Conservation (phyloP, 2,329 filamentous ascomycete genomes). For the Thielaviopsis musarum region DNA sequence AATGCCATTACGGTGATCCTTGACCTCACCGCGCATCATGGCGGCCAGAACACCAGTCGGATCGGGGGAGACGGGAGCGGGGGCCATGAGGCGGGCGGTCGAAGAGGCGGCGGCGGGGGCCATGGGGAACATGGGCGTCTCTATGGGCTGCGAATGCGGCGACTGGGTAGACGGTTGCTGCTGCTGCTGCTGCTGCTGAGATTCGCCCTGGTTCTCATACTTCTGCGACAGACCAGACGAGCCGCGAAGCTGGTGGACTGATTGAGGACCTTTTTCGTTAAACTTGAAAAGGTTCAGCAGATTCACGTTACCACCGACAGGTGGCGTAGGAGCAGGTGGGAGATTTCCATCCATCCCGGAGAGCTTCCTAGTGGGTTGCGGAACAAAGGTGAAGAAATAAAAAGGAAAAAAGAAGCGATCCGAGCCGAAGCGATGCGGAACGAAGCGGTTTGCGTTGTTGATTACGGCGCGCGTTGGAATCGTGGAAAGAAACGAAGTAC, state of each 20-base stretch:
- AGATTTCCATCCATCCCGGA: constrained; percentile 19
- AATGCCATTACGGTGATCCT: constrained; percentile 18
- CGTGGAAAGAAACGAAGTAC: background rate
- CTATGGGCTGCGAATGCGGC: constrained; percentile 15
- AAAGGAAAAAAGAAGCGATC: constrained; percentile 2
- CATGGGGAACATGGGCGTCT: constrained; percentile 16
- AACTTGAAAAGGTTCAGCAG: constrained; percentile 47
- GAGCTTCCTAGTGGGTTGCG: background rate
- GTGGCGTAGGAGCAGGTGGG: constrained; percentile 34
- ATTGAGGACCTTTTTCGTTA: constrained; percentile 23
- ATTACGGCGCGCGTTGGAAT: background rate
- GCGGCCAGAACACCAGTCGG: constrained; percentile 41
- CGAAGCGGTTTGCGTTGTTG: background rate
- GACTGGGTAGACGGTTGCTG: constrained; percentile 12
- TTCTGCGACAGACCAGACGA: constrained; percentile 16
- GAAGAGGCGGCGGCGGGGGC: constrained; percentile 19
- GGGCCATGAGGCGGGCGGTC: constrained; percentile 32
- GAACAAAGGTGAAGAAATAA: background rate
- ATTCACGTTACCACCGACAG: constrained; percentile 26
- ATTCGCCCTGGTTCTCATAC: constrained; percentile 18
- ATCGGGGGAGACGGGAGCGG: constrained; percentile 37
- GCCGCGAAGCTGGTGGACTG: constrained; percentile 17
- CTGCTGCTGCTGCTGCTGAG: constrained; percentile 15
- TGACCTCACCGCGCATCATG: constrained; percentile 38
- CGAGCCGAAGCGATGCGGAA: constrained; percentile 1